phyloP scores from a whole-genome alignment of 169 alveolate species.

The Plasmodium knowlesi region DNA sequence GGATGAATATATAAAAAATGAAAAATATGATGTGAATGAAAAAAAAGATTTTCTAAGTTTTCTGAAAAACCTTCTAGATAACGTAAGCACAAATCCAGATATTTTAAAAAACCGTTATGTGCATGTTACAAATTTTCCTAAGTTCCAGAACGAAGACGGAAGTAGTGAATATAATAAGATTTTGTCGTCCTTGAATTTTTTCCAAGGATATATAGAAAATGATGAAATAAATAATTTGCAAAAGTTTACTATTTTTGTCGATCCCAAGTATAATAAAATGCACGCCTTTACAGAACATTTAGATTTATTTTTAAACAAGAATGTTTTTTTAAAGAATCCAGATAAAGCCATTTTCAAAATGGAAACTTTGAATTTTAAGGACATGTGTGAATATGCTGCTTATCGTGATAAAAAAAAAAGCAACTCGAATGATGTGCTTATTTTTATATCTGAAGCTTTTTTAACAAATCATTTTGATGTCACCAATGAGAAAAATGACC shows the following conservation, averaged over 20 bases:
- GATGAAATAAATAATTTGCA: slow-evolving; percentile 46
- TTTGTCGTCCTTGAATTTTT: slow-evolving; percentile 30
- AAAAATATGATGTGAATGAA: slow-evolving; percentile 26
- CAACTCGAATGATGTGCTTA: slow-evolving; percentile 9
- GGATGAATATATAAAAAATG: slow-evolving; percentile 51
- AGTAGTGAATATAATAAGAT: slow-evolving; percentile 36
- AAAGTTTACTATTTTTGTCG: slow-evolving; percentile 41
- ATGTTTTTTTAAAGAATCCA: slow-evolving; percentile 46
- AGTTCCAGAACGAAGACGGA: background rate
- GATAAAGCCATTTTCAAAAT: slow-evolving; percentile 33
- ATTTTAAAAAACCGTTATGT: slow-evolving; percentile 31
- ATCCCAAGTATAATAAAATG: slow-evolving; percentile 12
- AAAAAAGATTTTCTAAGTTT: slow-evolving; percentile 37
- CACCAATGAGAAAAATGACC: slow-evolving; percentile 42
- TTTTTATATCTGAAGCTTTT: slow-evolving; percentile 57
- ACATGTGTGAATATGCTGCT: slow-evolving; percentile 31
- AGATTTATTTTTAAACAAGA: slow-evolving; percentile 36
- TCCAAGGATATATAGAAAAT: slow-evolving; percentile 38
- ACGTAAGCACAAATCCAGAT: slow-evolving; percentile 26
- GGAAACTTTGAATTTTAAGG: slow-evolving; percentile 30
- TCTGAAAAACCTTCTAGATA: slow-evolving; percentile 18
- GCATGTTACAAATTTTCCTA: slow-evolving; percentile 8
- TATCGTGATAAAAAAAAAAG: background rate
- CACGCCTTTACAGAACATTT: slow-evolving; percentile 34
- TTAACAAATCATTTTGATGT: slow-evolving; percentile 35